phyloP scores from a whole-genome alignment of 768 basidiomycete species.

The Lactarius sp. region DNA sequence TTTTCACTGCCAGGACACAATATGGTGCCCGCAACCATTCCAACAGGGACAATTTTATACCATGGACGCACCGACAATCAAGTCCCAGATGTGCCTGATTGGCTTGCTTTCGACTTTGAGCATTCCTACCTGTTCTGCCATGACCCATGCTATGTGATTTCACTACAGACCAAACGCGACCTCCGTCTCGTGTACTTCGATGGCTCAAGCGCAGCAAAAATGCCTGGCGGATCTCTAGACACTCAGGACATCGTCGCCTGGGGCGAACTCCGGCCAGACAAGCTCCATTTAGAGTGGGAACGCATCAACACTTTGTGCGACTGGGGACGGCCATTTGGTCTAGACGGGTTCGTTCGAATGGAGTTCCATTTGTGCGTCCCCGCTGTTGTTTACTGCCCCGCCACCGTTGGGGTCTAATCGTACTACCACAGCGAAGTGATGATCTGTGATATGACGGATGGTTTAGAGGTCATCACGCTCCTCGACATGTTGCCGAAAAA shows the following conservation, averaged over 20 bases:
- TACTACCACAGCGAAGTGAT: slow-evolving; percentile 18
- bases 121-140: slow-evolving; percentile 11
- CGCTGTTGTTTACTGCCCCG: background rate
- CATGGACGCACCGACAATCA: slow-evolving; percentile 12
- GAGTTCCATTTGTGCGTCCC: slow-evolving; percentile 23
- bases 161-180: slow-evolving; percentile 15
- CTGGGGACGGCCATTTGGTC: slow-evolving; percentile 32
- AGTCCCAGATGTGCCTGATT: slow-evolving; percentile 17
- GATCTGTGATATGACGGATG: slow-evolving; percentile 19
- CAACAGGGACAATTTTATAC: slow-evolving; percentile 23
- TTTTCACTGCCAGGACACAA: slow-evolving; percentile 12
- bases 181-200: slow-evolving; percentile 24
- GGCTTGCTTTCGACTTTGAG: slow-evolving; percentile 26
- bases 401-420: background rate
- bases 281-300: slow-evolving; percentile 25
- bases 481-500: slow-evolving; percentile 12
- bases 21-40: slow-evolving; percentile 18
- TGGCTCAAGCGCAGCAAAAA: slow-evolving; percentile 22
- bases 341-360: slow-evolving; percentile 35
- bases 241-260: slow-evolving; percentile 36
- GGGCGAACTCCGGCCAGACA: slow-evolving; percentile 28
- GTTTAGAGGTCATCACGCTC: slow-evolving; percentile 18
- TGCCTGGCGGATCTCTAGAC: slow-evolving; percentile 34
- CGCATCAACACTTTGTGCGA: slow-evolving; percentile 32
- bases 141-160: slow-evolving; percentile 7